phyloP scores from a whole-genome alignment of 208 protist species.

The Leishmania amazonensis region DNA sequence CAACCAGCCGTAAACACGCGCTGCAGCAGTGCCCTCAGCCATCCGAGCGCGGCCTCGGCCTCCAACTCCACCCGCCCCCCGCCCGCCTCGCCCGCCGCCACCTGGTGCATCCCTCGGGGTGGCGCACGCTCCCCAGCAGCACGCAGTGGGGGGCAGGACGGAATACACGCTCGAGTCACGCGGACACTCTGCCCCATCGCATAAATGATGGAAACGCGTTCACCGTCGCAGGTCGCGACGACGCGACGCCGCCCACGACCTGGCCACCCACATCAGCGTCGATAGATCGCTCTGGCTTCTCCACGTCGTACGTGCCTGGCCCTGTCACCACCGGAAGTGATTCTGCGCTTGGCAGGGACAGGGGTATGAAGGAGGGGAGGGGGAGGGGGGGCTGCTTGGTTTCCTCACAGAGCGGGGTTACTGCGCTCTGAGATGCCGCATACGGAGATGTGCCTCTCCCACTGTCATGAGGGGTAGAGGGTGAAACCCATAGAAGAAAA shows the following conservation, averaged over 20 bases:
- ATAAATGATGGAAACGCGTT: neutral
- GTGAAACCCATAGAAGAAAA: neutral
- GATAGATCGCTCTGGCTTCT: neutral
- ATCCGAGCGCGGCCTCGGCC: neutral
- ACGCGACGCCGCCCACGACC: too few relatives aligned
- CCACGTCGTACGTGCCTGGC: neutral
- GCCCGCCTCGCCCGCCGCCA: neutral
- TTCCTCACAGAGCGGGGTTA: too few relatives aligned
- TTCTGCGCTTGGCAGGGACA: neutral
- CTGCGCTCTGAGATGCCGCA: neutral
- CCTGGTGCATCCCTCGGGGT: neutral
- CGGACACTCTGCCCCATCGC: neutral
- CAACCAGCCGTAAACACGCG: neutral
- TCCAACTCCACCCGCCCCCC: neutral
- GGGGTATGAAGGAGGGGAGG: too few relatives aligned
- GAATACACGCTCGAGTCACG: neutral
- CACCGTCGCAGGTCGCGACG: neutral
- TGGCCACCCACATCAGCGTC: neutral
- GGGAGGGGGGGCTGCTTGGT: neutral
- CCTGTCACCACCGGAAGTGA: neutral
- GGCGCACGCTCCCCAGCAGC: neutral
- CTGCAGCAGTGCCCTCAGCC: neutral
- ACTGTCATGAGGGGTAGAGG: neutral
- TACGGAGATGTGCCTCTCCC: neutral
- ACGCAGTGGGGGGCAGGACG: neutral